phyloP scores from a whole-genome alignment of 2,329 filamentous ascomycete species.

The Trichoderma sp. region DNA sequence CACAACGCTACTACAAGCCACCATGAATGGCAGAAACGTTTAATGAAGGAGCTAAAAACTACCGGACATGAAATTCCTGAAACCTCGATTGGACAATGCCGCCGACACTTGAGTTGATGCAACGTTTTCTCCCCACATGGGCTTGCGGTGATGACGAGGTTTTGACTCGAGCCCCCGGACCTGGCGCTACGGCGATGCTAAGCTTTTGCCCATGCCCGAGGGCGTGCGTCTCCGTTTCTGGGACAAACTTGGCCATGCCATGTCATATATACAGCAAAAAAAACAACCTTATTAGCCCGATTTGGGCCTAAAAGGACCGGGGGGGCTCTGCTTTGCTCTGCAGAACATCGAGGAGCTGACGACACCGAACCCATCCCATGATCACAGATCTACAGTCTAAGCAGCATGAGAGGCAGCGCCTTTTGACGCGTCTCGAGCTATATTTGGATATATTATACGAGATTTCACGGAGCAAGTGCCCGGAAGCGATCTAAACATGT shows the following conservation, averaged over 20 bases:
- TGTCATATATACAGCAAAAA: slow-evolving; percentile 13
- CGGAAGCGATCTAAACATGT: slow-evolving; percentile 1
- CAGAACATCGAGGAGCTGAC: slow-evolving; percentile 17
- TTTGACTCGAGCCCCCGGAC: neutral
- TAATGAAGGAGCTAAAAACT: slow-evolving; percentile 5
- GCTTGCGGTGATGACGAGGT: slow-evolving; percentile 17
- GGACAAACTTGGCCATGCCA: slow-evolving; percentile 2
- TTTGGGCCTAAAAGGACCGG: neutral
- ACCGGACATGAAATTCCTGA: slow-evolving; percentile 2
- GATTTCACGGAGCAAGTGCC: slow-evolving; percentile 13
- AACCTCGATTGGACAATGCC: neutral
- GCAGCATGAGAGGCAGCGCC: neutral
- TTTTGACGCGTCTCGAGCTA: neutral
- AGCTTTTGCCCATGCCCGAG: slow-evolving; percentile 1
- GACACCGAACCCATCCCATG: neutral
- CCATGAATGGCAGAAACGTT: neutral
- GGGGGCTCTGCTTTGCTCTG: neutral
- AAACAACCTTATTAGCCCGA: slow-evolving; percentile 12
- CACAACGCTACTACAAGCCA: slow-evolving; percentile 1
- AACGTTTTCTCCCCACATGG: slow-evolving; percentile 11
- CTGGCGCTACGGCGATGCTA: neutral
- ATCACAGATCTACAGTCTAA: neutral
- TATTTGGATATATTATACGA: slow-evolving; percentile 15
- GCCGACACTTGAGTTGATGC: neutral
- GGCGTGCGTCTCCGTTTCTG: neutral